These are phyloP conservation scores for Vigna unguiculata DNA, from an alignment of 306 rosid species.

Conservation along the genomic window DNA sequence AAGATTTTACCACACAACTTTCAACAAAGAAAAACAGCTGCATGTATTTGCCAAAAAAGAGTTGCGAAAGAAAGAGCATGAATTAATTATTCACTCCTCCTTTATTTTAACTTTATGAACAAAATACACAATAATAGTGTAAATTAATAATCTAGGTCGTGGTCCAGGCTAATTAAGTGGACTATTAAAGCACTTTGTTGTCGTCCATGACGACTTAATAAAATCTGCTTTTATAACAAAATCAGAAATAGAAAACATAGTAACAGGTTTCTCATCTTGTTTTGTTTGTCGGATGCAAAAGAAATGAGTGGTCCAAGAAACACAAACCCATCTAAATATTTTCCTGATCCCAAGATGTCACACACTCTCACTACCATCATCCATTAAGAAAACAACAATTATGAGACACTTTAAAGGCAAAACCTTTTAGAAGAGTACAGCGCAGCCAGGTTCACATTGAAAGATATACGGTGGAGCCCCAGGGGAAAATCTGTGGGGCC, in stretches of 20 bases:
- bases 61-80: neutral
- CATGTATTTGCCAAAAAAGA: neutral
- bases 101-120: slow-evolving; percentile 24
- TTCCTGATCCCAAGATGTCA: slow-evolving; percentile 46
- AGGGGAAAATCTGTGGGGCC: slow-evolving; percentile 58
- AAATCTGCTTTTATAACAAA: slow-evolving; percentile 1
- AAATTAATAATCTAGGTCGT: neutral
- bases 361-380: slow-evolving; percentile 31
- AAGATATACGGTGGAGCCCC: slow-evolving; percentile 52
- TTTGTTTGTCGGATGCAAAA: slow-evolving; percentile 31
- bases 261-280: neutral
- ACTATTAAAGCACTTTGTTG: slow-evolving; percentile 17
- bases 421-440: slow-evolving; percentile 26
- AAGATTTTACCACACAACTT: slow-evolving; percentile 29
- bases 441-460: slow-evolving; percentile 30
- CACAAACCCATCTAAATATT: slow-evolving; percentile 45
- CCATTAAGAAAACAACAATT: neutral
- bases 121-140: neutral
- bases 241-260: neutral
- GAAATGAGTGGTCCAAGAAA: slow-evolving; percentile 45
- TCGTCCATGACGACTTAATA: slow-evolving; percentile 10
- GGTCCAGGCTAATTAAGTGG: neutral
- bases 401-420: neutral
- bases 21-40: neutral
- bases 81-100: slow-evolving; percentile 20